A percentile compares a stretch with the other conserved stretches of the same genome.
phyloP scores from a whole-genome alignment of 164 flowering plant genomes.

The Cinnamomum chago region DNA sequence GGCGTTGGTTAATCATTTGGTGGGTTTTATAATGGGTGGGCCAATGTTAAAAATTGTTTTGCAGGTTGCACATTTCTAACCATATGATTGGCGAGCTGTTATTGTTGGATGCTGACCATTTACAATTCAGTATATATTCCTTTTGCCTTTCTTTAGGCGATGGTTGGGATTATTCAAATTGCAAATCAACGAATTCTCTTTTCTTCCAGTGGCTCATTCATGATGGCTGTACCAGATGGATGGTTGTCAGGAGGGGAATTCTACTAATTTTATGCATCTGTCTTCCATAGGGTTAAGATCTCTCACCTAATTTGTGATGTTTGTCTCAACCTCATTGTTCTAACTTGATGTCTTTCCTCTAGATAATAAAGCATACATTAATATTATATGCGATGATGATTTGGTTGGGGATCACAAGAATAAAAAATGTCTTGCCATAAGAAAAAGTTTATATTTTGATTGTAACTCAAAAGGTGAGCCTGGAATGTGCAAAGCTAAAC shows the following conservation, averaged over 20 bases:
- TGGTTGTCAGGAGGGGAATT: background rate
- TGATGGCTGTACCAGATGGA: background rate
- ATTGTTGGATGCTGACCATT: background rate
- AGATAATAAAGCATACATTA: too few species aligned
- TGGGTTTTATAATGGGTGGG: background rate
- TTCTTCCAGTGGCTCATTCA: background rate
- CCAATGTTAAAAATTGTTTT: background rate
- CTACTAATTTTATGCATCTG: too few species aligned
- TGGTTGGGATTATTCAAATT: background rate
- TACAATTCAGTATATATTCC: background rate
- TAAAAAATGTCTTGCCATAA: too few species aligned
- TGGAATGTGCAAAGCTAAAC: too few species aligned
- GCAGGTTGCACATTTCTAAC: background rate
- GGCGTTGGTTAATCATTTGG: background rate
- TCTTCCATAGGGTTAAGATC: too few species aligned
- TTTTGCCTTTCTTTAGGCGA: background rate
- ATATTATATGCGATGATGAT: too few species aligned
- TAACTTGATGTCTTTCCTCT: too few species aligned
- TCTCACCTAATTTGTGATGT: too few species aligned
- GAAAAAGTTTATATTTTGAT: too few species aligned
- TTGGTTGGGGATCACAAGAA: too few species aligned
- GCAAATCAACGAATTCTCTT: background rate
- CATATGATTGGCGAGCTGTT: background rate
- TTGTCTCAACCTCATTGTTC: too few species aligned
- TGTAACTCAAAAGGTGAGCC: too few species aligned